Percentiles rank a stretch among this genome's conserved stretches.
These are phyloP conservation scores for Glomus cerebriforme DNA, from an alignment of 192 early-diverging fungal genomes.

Conservation along the genomic window DNA sequence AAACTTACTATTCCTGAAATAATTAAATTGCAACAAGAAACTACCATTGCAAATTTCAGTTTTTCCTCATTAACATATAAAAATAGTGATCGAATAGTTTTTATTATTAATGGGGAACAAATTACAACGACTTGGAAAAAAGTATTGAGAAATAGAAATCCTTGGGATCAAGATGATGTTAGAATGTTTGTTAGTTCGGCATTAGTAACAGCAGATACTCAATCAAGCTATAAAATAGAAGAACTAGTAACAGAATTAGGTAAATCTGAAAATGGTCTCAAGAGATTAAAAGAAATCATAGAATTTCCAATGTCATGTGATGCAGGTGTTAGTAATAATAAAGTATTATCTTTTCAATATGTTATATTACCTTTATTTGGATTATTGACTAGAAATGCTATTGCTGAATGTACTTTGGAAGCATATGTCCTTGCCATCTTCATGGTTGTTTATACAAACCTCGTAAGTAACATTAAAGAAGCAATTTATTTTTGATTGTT, in stretches of 20 bases:
- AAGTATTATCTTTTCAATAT: constrained; percentile 38
- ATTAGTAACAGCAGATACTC: too few species aligned
- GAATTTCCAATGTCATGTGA: constrained; percentile 34
- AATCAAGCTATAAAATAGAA: neutral
- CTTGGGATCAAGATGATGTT: constrained; percentile 1
- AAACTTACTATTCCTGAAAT: too few species aligned
- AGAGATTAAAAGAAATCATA: too few species aligned
- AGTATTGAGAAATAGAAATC: neutral
- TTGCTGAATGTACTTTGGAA: too few species aligned
- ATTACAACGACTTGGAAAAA: neutral
- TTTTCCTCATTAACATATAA: constrained; percentile 17
- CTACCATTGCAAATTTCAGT: constrained; percentile 4
- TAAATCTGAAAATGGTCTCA: too few species aligned
- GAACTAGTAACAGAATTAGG: constrained; percentile 34
- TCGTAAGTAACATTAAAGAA: neutral
- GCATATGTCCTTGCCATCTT: constrained; percentile 38
- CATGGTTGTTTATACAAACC: constrained; percentile 37
- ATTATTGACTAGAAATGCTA: constrained; percentile 38
- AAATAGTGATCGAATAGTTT: constrained; percentile 3
- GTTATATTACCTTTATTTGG: constrained; percentile 35
- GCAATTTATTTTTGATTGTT: too few species aligned
- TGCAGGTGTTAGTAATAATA: constrained; percentile 8
- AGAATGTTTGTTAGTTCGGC: constrained; percentile 26
- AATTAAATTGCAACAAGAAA: too few species aligned
- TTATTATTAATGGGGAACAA: neutral